phyloP scores from a whole-genome alignment of 805 yeast genomes.

The Kazachstania viticola region DNA sequence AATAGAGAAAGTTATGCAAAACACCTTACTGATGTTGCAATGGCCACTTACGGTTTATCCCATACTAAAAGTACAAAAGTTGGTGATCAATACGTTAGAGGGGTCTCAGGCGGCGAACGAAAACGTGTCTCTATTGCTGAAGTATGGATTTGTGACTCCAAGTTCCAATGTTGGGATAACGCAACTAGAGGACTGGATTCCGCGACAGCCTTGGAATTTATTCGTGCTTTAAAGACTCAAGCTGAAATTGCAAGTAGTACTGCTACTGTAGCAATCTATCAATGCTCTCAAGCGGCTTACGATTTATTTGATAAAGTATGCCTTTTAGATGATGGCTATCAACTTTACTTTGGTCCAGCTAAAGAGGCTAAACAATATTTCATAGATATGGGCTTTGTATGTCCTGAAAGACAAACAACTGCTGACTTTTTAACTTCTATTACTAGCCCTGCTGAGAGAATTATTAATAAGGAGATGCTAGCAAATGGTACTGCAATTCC shows the following conservation, averaged over 20 bases:
- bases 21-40: conserved; percentile 40
- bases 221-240: conserved; percentile 52
- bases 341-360: conserved; percentile 55
- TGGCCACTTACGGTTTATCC: conserved; percentile 48
- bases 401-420: conserved; percentile 58
- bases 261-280: conserved; percentile 59
- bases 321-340: conserved; percentile 48
- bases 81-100: conserved; percentile 51
- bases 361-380: conserved; percentile 45
- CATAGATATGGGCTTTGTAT: conserved; percentile 50
- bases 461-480: conserved; percentile 22
- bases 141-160: conserved; percentile 53
- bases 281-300: conserved; percentile 57
- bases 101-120: conserved; percentile 80
- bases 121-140: conserved; percentile 79
- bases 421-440: conserved; percentile 63
- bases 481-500: conserved; percentile 45
- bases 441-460: conserved; percentile 55
- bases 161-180: conserved; percentile 65
- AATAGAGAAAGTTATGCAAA: conserved; percentile 42
- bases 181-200: conserved; percentile 81
- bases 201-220: conserved; percentile 70
- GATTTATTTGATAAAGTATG: conserved; percentile 51
- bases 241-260: conserved; percentile 42
- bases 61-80: conserved; percentile 52